Base-by-base conservation (phyloP, 116 monocot species). In the Zostera marina region DNA sequence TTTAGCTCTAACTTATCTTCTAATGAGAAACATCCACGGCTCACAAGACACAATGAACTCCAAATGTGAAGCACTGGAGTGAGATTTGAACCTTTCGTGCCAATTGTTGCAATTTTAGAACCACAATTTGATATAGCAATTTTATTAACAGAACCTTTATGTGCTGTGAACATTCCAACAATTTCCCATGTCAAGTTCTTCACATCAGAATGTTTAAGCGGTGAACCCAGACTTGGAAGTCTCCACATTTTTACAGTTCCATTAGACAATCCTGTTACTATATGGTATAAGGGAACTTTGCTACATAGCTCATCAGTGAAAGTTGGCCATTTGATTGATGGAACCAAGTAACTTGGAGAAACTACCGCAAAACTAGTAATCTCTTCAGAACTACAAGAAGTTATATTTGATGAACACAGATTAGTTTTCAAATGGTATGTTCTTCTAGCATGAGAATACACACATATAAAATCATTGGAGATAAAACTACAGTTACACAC, bases 181-280 rank as follows among this genome's bases (percentile, higher is more conserved):
- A 79, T 74, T 62, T 83, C 74, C 91, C 91, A 98, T 10, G 55
- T 61, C 63, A 72, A 48, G 41, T 7, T 51, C 41, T 72, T 69
- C 48, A 11, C 54, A 40, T 68, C 66, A 55, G 70, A 73, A 57
- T 67, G 20, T 54, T 46, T 23, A 72, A 16, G 41, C 47, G 41
- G 1, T 15, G 47, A 66, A 60, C 70, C 60, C 15, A 32, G 23
- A 62, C 42, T 20, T 54, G 59, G 56, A 62, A 69, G 59, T 77
- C 77, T 90, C 98, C 98, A 98, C 20, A 98, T 68, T 73, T 76
- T 86, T 43, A 91, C n/a, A 44, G 49, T 79, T 23, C 98, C 98
- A 75, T 87, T 79, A 61, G 67, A 81, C 62, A 15, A 81, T 11
- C 98, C 98, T 44, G 83, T 98, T 64, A 73, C 78, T 56, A 98